phyloP scores from a whole-genome alignment of 495 filamentous ascomycete genomes.

The Annulohypoxylon bovei region DNA sequence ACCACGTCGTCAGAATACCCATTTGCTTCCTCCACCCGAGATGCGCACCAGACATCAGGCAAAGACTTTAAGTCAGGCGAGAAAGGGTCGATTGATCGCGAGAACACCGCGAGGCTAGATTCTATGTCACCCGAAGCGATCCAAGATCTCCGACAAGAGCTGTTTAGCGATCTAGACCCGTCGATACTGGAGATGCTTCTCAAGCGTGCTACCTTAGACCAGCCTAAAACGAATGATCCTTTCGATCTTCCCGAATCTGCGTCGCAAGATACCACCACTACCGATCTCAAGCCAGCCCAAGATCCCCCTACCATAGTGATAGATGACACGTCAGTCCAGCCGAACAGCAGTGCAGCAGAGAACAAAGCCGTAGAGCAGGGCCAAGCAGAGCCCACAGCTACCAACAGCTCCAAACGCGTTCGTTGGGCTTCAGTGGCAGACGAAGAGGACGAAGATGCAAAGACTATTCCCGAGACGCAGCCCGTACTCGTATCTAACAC shows the following conservation, averaged over 20 bases:
- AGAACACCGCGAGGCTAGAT: conserved; percentile 79
- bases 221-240: conserved; percentile 54
- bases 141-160: conserved; percentile 75
- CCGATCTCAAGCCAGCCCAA: conserved; percentile 8
- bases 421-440: conserved; percentile 35
- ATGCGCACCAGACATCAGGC: conserved; percentile 10
- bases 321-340: conserved; percentile 41
- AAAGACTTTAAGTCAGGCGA: conserved; percentile 60
- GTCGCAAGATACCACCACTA: conserved; percentile 7
- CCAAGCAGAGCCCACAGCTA: neutral
- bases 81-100: conserved; percentile 75
- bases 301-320: conserved; percentile 33
- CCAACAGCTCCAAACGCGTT: conserved; percentile 17
- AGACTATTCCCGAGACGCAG: conserved; percentile 11
- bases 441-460: conserved; percentile 37
- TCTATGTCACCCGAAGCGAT: conserved; percentile 87
- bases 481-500: conserved; percentile 10
- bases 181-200: conserved; percentile 79
- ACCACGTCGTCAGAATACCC: conserved; percentile 26
- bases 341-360: neutral
- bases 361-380: neutral
- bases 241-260: conserved; percentile 46
- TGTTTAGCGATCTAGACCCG: conserved; percentile 74
- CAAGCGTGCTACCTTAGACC: conserved; percentile 80
- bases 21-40: neutral